Evolutionary conservation across 2,329 filamentous ascomycete genomes (phyloP), one percentile per base, ranked within the genome.

Genomic region (Beauveria pseudobassiana): DNA sequence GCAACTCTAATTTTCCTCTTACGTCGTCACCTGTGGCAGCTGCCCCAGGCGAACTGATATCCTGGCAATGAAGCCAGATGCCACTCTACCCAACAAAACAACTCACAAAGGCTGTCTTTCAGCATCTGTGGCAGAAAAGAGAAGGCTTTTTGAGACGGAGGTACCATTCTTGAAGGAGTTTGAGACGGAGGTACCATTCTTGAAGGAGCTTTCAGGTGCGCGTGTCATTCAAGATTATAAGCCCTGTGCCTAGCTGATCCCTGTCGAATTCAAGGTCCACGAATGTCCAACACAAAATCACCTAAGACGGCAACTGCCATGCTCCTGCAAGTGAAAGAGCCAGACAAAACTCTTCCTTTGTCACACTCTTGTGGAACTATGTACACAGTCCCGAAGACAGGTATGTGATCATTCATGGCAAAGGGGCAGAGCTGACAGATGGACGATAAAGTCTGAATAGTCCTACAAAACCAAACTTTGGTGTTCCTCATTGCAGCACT

Each of bases 121-220:
- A 14, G 34, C 66, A 9, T 54, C 65, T 14, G 68, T 70, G n/a
- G 67, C 67, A 16, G 68, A 70, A 53, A 65, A 64, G 49, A 63
- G 65, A 48, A 67, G 53, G 24, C 42, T 70, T 10, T 70, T 70
- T 49, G 69, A 70, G 50, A 30, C 43, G n/a, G 40, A 20, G 10
- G 9, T 3, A 28, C 5, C 53, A 5, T 40, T 20, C 1, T 3
- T 10, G 2, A 54, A 40, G 18, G 40, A 43, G 14, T 70, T 70
- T 49, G 69, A 70, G 50, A 30, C 43, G n/a, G 40, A 20, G 10
- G 9, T 3, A 28, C 5, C 53, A 5, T 40, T 20, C 1, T 3
- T 10, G 2, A 54, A 40, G 18, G 40, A 43, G 14, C 10, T 8
- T n/a, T 9, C 40, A 46, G 49, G 57, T 60, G 18, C 9, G 38